Conservation (phyloP, 139 green algal genomes). For the Haematococcus sp. region DNA sequence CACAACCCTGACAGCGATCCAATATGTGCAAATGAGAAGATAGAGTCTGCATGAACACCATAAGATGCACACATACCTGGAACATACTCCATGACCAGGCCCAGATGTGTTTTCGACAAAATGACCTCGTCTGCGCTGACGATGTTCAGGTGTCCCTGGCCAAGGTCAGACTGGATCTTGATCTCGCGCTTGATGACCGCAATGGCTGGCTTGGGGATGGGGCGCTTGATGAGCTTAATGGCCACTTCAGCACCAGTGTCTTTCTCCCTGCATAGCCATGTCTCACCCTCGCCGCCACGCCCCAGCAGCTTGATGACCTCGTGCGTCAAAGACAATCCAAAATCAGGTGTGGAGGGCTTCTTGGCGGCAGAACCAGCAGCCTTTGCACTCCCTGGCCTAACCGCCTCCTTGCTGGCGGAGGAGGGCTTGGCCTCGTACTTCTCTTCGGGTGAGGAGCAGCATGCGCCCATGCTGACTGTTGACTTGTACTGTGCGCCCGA, state of each 20-base stretch:
- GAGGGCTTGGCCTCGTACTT: conserved; percentile 2
- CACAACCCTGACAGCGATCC: too few species aligned
- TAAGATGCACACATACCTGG: conserved; percentile 43
- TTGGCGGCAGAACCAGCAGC: too few species aligned
- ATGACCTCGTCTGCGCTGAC: conserved; percentile 60
- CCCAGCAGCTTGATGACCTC: conserved; percentile 54
- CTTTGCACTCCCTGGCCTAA: too few species aligned
- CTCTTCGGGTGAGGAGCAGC: conserved; percentile 7
- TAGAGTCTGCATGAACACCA: too few species aligned
- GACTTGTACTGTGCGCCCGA: too few species aligned
- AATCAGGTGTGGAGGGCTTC: conserved; percentile 32
- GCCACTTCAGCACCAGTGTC: conserved; percentile 38
- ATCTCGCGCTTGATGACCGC: conserved; percentile 67
- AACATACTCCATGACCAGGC: conserved; percentile 68
- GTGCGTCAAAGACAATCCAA: conserved; percentile 37
- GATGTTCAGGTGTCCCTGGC: conserved; percentile 64
- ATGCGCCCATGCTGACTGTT: conserved; percentile 8
- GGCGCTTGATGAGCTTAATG: conserved; percentile 63
- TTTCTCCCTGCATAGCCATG: conserved; percentile 49
- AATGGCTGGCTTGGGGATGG: conserved; percentile 55
- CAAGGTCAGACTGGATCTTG: conserved; percentile 60
- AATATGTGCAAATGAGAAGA: too few species aligned
- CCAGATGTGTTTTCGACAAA: conserved; percentile 48
- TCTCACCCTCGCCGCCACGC: conserved; percentile 56
- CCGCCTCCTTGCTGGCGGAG: too few species aligned